Base-by-base conservation (phyloP, 2,329 filamentous ascomycete species). In the Nectriaceae sp. region DNA sequence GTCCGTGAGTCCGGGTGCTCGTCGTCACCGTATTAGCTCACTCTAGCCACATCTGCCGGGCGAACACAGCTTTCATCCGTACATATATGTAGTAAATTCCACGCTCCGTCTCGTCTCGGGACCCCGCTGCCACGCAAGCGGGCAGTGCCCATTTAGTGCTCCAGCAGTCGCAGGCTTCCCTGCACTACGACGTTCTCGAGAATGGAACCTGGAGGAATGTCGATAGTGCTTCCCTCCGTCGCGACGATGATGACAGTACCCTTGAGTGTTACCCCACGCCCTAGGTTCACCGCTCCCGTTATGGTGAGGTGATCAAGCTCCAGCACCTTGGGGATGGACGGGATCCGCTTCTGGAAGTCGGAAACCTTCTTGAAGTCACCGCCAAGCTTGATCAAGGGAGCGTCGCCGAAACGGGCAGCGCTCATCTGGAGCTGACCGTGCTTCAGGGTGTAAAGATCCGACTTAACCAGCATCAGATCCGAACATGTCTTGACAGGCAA, bases 361-460 rank as follows among this genome's bases (percentile, higher is more conserved):
- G 93, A 97, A 33, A 99, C 94, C 86, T 99, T 99, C 88, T 99
- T 99, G 85, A 99, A 99, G 82, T 99, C 94, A 66, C 85, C 86
- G 64, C 94, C 94, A 46, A 99, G 88, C 88, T 99, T 99, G 83
- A 99, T 99, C 62, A 99, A 83, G 48, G 94, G 94, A 41, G 94
- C 93, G 62, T 94, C 92, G 59, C 94, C 94, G 73, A 99, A 97
- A 61, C 94, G 90, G 79, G 87, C 92, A 60, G 91, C 86, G 82
- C 96, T 96, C 77, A 99, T 96, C 70, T 97, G 84, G 59, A 99
- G 85, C 80, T 97, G 93, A 61, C 94, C 94, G 77, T 99, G 94
- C 85, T 97, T 94, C 63, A 99, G 85, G 10, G 91, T 96, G 85
- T 99, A 99, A 53, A 99, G 84, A 69, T 99, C 94, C 21, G 94